These are phyloP conservation scores for Chenopodium album DNA, from an alignment of 148 eudicot species.

Conservation along the genomic window DNA sequence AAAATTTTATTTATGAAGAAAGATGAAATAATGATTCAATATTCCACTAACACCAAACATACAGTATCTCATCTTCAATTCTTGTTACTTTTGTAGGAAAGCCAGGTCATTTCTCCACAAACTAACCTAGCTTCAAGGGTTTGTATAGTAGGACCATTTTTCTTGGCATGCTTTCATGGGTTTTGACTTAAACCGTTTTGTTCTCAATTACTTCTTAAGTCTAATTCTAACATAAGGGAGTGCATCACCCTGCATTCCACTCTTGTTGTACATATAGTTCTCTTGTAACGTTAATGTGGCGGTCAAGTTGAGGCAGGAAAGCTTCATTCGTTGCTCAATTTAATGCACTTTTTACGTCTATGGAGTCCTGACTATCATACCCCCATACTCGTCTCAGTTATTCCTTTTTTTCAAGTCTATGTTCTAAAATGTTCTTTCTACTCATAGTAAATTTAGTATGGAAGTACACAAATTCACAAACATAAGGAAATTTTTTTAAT, in stretches of 20 bases:
- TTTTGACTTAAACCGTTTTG: background rate
- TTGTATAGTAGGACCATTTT: conserved; percentile 27
- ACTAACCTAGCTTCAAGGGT: background rate
- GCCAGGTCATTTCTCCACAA: conserved; percentile 32
- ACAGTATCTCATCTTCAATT: background rate
- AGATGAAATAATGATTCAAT: conserved; percentile 32
- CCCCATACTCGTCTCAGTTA: no score
- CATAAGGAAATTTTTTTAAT: no score
- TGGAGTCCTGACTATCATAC: no score
- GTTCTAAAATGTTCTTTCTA: no score
- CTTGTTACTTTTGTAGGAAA: background rate
- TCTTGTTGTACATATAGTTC: no score
- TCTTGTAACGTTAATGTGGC: no score
- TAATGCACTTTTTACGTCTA: no score
- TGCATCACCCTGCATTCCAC: background rate
- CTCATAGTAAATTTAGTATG: no score
- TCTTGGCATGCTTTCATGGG: conserved; percentile 20
- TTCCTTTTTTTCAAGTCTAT: no score
- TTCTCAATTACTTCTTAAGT: background rate
- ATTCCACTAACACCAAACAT: conserved; percentile 32
- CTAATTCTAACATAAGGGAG: background rate
- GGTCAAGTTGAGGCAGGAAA: no score
- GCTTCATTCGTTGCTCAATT: no score
- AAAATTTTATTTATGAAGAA: background rate
- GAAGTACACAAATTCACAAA: no score